Conservation (phyloP, 176 grass and related monocot genomes). For the Raddia distichophylla region DNA sequence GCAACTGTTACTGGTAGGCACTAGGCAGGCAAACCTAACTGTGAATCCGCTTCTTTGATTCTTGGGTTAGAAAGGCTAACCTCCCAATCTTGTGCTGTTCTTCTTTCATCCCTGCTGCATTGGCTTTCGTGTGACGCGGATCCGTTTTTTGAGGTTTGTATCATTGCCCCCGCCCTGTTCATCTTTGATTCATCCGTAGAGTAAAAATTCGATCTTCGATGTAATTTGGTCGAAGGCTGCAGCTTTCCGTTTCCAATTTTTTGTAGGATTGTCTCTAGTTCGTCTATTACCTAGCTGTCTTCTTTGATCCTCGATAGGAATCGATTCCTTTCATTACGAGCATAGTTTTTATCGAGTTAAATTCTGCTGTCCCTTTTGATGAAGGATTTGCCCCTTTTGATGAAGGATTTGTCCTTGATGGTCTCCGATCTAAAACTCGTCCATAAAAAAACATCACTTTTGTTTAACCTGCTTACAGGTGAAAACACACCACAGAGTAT, state of each 20-base stretch:
- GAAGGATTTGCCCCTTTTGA: not conserved
- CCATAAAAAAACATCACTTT: not conserved
- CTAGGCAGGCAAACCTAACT: not conserved
- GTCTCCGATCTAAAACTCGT: not conserved
- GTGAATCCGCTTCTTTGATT: not conserved
- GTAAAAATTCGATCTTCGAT: not conserved
- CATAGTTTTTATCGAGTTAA: not conserved
- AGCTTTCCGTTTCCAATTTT: not conserved
- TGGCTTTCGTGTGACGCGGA: not conserved
- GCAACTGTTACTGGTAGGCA: not conserved
- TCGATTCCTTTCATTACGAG: not conserved
- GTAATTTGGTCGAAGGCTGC: not conserved
- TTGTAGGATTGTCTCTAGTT: not conserved
- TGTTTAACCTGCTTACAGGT: conserved; percentile 7
- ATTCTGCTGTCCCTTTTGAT: not conserved
- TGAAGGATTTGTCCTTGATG: not conserved
- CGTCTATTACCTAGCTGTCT: not conserved
- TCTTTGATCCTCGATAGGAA: not conserved
- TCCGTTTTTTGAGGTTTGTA: not conserved
- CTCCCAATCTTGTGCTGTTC: not conserved
- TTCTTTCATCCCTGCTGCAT: not conserved
- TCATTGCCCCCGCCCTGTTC: not conserved
- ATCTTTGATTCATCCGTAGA: not conserved
- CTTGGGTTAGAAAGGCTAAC: not conserved
- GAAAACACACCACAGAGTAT: conserved; percentile 18